Percentiles rank a stretch among this genome's conserved stretches.
These are phyloP conservation scores for Paracoccidioides brasiliensis DNA, from an alignment of 2,329 filamentous ascomycete species.

Conservation along the genomic window DNA sequence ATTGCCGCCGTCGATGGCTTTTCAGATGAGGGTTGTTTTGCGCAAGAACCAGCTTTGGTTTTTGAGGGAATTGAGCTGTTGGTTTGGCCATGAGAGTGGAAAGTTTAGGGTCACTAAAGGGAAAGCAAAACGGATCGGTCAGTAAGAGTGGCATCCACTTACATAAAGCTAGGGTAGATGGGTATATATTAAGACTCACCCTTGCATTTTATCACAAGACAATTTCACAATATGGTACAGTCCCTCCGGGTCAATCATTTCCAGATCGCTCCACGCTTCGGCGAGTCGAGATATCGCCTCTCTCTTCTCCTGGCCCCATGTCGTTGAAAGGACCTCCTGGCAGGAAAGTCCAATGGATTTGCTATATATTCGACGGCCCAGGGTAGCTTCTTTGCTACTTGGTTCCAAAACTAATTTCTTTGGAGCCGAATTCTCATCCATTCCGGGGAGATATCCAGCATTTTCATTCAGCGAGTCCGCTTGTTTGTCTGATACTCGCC, in stretches of 20 bases:
- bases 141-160: not conserved
- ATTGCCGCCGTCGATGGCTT: conserved; percentile 58
- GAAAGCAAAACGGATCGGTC: not conserved
- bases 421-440: conserved; percentile 30
- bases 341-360: conserved; percentile 73
- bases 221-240: conserved; percentile 71
- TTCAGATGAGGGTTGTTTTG: conserved; percentile 76
- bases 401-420: conserved; percentile 19
- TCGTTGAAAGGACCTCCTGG: conserved; percentile 77
- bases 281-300: conserved; percentile 73
- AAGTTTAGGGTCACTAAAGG: conserved; percentile 20
- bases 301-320: conserved; percentile 53
- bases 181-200: conserved; percentile 15
- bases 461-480: conserved; percentile 14
- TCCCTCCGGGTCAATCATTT: conserved; percentile 80
- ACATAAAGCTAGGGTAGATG: not conserved
- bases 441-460: conserved; percentile 16
- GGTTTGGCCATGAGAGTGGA: conserved; percentile 11
- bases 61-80: conserved; percentile 32
- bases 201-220: conserved; percentile 58
- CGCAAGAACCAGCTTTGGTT: conserved; percentile 58
- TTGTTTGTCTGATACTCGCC: conserved; percentile 64
- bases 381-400: conserved; percentile 61
- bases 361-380: conserved; percentile 69
- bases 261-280: conserved; percentile 72